A percentile compares a stretch with the other conserved stretches of the same genome.
phyloP scores from a whole-genome alignment of 106 monocot genomes.

The Vanilla planifolia region DNA sequence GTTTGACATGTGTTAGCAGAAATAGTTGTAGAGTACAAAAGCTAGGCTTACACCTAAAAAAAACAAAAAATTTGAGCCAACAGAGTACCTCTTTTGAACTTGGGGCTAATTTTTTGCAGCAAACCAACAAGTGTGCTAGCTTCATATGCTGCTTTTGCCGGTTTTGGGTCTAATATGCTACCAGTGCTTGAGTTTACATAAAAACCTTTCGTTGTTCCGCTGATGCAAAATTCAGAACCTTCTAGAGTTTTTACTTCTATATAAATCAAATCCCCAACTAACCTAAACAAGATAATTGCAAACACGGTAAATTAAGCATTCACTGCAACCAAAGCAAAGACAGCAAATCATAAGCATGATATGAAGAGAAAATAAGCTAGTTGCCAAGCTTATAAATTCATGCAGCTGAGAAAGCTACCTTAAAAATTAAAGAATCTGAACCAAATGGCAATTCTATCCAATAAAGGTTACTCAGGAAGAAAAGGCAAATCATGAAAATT shows the following conservation, averaged over 20 bases:
- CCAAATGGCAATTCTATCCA: background rate
- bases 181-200: constrained; percentile 80
- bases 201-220: constrained; percentile 83
- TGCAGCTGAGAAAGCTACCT: background rate
- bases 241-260: constrained; percentile 84
- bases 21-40: background rate
- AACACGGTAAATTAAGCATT: background rate
- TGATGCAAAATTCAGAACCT: constrained; percentile 84
- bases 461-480: background rate
- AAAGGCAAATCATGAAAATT: background rate
- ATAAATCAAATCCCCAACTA: constrained; percentile 90
- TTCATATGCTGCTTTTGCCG: constrained; percentile 57
- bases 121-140: constrained; percentile 74
- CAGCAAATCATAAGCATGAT: background rate
- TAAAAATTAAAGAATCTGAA: background rate
- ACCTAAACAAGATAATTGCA: constrained; percentile 30
- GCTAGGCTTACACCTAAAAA: background rate
- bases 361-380: background rate
- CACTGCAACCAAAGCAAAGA: background rate
- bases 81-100: constrained; percentile 84
- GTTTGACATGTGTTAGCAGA: constrained; percentile 6
- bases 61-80: constrained; percentile 1
- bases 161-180: constrained; percentile 60
- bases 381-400: background rate
- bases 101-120: constrained; percentile 86